Base-by-base conservation (phyloP, 768 basidiomycete genomes). In the Zangia roseola region DNA sequence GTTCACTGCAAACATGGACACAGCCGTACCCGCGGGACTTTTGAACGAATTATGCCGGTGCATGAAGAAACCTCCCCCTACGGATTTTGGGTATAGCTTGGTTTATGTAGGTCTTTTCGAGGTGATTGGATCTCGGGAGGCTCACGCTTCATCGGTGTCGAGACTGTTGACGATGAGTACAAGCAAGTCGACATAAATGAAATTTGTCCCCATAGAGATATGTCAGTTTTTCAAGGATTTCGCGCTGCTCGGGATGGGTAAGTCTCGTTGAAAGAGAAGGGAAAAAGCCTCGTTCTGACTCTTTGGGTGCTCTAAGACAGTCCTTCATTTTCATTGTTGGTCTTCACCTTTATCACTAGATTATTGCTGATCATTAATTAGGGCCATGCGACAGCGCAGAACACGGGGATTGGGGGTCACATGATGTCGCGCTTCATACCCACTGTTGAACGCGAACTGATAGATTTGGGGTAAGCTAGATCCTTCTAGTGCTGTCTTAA, bases 301-400 rank as follows among this genome's bases (percentile, higher is more conserved):
- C 30, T 13, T 13, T 30, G 30, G 6, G 14, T 30, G 12, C 10
- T 12, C 30, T 8, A 55, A n/a, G 38, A 20, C 5, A 19, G 45
- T 26, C 25, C 25, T 3, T 2, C 26, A 76, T 94, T 10, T 97
- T 93, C 69, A 94, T 95, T 52, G 89, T 88, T 60, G 56, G 78
- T 30, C 30, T 67, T 5, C 23, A n/a, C 6, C 17, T 6, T 10
- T 16, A 26, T 5, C 24, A 21, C 20, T 8, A 4, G 7, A 16
- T 7, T 4, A 13, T 30, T 13, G 30, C 13, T 30, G 12, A 30
- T 13, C 10, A 13, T 45, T 21, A 6, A 16, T 12, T 7, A 56
- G 52, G 55, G 47, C 16, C 55, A 56, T 39, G 17, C 52, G 16
- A 56, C 55, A 9, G 26, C 40, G 8, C 54, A 55, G 26, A 54